Conservation (phyloP, 257 asterid species). For the Fraxinus excelsior region DNA sequence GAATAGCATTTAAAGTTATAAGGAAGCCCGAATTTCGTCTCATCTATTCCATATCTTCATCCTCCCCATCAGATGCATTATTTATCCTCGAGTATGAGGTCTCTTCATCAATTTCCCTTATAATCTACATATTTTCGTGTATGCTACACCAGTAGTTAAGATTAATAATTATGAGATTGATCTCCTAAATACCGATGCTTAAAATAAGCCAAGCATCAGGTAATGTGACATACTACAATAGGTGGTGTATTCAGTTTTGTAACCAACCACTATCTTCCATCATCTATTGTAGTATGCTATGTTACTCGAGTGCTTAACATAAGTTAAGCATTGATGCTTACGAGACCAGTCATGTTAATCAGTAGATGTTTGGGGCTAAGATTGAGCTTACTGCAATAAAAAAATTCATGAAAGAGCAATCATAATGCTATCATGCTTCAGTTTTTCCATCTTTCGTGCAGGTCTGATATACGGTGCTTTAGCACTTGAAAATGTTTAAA, state of each 20-base stretch:
- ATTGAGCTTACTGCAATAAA: not conserved
- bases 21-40: slow-evolving; percentile 19
- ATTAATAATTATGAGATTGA: not conserved
- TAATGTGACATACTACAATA: too few relatives aligned
- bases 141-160: slow-evolving; percentile 11
- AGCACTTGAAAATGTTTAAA: slow-evolving; percentile 55
- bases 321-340: too few relatives aligned
- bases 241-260: too few relatives aligned
- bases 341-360: not conserved
- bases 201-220: too few relatives aligned
- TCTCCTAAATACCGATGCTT: too few relatives aligned
- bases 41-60: too few relatives aligned
- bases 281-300: too few relatives aligned
- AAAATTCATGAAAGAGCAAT: not conserved
- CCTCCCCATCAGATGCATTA: too few relatives aligned
- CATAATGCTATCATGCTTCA: slow-evolving; percentile 69
- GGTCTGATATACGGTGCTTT: slow-evolving; percentile 71
- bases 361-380: not conserved
- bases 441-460: slow-evolving; percentile 65
- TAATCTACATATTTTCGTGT: slow-evolving; percentile 58
- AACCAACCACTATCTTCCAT: too few relatives aligned
- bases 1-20: not conserved
- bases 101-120: slow-evolving; percentile 39
- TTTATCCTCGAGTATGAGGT: slow-evolving; percentile 2
- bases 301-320: too few relatives aligned